phyloP scores from a whole-genome alignment of 164 flowering plant genomes.

The Sextonia rubra region DNA sequence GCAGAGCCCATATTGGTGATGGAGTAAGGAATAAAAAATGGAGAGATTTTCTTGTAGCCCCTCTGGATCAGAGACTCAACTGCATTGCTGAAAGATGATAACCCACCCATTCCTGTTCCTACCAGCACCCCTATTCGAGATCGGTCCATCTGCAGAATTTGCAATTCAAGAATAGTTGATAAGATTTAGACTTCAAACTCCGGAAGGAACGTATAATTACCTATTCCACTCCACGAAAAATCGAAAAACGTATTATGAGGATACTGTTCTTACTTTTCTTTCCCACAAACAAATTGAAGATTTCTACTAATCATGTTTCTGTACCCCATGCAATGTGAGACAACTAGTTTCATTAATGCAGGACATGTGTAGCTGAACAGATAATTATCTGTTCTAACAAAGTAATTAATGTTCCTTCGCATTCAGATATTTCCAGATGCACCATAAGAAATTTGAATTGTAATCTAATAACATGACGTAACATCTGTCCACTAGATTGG shows the following conservation, averaged over 20 bases:
- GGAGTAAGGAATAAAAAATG: conserved; percentile 73
- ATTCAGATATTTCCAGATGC: neutral
- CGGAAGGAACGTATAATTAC: neutral
- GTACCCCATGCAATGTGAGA: too few species aligned
- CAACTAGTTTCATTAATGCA: neutral
- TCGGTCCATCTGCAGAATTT: conserved; percentile 47
- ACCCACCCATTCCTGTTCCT: conserved; percentile 77
- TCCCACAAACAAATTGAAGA: too few species aligned
- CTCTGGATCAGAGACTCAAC: conserved; percentile 49
- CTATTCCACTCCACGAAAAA: neutral
- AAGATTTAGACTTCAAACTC: too few species aligned
- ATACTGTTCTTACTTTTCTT: too few species aligned
- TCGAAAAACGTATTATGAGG: too few species aligned
- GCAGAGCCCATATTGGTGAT: conserved; percentile 79
- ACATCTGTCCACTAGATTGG: neutral
- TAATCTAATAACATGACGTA: neutral
- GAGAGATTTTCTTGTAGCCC: conserved; percentile 63
- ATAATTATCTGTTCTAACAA: too few species aligned
- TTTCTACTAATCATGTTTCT: too few species aligned
- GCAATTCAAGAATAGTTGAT: neutral
- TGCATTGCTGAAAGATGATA: conserved; percentile 50
- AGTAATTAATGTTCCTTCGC: neutral
- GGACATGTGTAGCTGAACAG: neutral
- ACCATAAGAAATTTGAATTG: neutral
- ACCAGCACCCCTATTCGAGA: conserved; percentile 29